Percentiles rank a stretch among this genome's conserved stretches.
Evolutionary conservation across 2,329 filamentous ascomycete species (phyloP).

Genomic region (Fusarium penzigii): DNA sequence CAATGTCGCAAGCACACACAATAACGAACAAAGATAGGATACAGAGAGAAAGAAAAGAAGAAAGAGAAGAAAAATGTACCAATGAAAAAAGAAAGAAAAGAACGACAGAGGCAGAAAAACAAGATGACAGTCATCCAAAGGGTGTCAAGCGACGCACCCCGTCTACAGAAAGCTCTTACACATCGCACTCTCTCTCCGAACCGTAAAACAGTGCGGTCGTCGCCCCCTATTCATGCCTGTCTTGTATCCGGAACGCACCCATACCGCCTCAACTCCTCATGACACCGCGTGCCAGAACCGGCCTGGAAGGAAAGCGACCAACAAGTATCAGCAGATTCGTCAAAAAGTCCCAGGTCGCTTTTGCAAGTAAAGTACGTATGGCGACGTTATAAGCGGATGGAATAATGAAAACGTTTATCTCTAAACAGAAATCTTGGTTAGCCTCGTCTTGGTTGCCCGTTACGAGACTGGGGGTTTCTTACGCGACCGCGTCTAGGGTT

Average conservation of each 20-base stretch:
- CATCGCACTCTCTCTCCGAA: background rate
- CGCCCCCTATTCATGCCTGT: conserved; percentile 8
- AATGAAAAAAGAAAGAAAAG: conserved; percentile 13
- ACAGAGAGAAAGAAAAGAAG: background rate
- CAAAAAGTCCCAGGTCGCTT: conserved; percentile 13
- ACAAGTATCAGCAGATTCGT: conserved; percentile 20
- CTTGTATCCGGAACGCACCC: conserved; percentile 18
- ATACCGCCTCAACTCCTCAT: conserved; percentile 25
- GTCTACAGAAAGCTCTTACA: conserved; percentile 10
- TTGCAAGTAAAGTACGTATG: background rate
- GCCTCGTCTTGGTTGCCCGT: conserved; percentile 18
- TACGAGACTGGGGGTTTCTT: conserved; percentile 35
- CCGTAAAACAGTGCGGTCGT: conserved; percentile 16
- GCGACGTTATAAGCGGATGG: conserved; percentile 9
- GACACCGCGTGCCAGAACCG: conserved; percentile 22
- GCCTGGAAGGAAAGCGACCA: conserved; percentile 18
- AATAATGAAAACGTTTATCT: conserved; percentile 24
- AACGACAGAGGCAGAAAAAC: conserved; percentile 21
- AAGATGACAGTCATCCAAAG: conserved; percentile 22
- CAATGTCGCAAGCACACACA: conserved; percentile 11
- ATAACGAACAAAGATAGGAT: background rate
- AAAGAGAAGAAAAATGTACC: background rate
- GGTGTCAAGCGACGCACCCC: conserved; percentile 8
- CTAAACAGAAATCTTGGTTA: conserved; percentile 26
- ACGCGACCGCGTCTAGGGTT: conserved; percentile 61